Evolutionary conservation across 1,284 basidiomycete species (phyloP), one percentile per base, ranked within the genome.

Genomic region (Austroboletus rostrupii): DNA sequence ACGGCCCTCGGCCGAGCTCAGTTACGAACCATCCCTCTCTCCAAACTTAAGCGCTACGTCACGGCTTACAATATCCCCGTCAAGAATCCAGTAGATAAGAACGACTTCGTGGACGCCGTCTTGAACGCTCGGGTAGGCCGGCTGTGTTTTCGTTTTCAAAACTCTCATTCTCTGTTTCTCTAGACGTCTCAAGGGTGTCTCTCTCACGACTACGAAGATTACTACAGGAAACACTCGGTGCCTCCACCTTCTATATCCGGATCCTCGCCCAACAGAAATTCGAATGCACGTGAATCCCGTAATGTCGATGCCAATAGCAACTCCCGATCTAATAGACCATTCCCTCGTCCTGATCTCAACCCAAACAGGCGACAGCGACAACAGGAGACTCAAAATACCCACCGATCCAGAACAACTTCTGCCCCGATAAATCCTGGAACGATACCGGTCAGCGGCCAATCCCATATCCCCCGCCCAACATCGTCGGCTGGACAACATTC

Each of bases 31-130:
- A 62, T 83, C 51, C 73, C 82, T 0, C 64, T 89, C 42, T 66
- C 77, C 38, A 83, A 78, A 58, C 71, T 90, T 46, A 81, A 78
- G 70, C 81, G 78, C 47, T 90, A 90, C 60, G 75, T 82, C 31
- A 75, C 72, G 47, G 83, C 81, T 7, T 90, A 90, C 57, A 78
- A 80, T 48, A 85, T 90, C 54, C 69, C 72, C 42, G 72, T 78
- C n/a, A 75, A 73, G 45, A 74, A 77, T 43, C 78, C 81, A 2
- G 72, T 90, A 12, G 87, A 90, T 66, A 90, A 89, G 66, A 82
- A 85, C 44, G 87, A 90, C 58, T 68, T 90, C 29, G 78, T 90
- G 19, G 79, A 87, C 46, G 76, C 73, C 29, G 76, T 87, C 39
- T 49, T 87, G 1, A 66, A 68, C 14, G 77, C 77, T 23, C 76